These are phyloP conservation scores for Cyphellophora europaea DNA, from an alignment of 2,329 filamentous ascomycete species.

Conservation along the genomic window DNA sequence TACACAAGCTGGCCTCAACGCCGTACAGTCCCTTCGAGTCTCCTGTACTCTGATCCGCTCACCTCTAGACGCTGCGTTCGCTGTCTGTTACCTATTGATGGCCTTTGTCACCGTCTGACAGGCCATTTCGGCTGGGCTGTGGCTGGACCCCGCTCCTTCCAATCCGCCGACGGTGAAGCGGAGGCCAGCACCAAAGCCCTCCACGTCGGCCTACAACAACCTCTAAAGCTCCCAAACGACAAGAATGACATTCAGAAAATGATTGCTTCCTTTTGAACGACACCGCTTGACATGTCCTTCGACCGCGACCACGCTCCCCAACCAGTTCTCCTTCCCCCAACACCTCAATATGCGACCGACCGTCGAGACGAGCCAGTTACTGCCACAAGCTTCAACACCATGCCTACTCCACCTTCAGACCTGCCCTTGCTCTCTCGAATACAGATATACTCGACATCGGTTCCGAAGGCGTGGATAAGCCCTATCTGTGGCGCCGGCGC, in stretches of 20 bases:
- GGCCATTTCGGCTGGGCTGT: too few relatives aligned
- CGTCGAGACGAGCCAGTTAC: conserved; percentile 11
- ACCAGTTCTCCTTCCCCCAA: conserved; percentile 12
- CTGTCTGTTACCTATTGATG: too few relatives aligned
- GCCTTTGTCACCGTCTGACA: too few relatives aligned
- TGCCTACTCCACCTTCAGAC: conserved; percentile 19
- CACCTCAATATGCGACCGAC: conserved; percentile 19
- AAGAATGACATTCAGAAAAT: background rate
- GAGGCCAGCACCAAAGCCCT: too few relatives aligned
- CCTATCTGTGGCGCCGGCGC: conserved; percentile 80
- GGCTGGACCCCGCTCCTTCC: too few relatives aligned
- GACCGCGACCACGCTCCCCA: conserved; percentile 14
- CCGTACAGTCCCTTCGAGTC: too few relatives aligned
- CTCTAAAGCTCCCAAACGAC: conserved; percentile 4
- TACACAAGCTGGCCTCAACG: too few relatives aligned
- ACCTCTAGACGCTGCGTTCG: too few relatives aligned
- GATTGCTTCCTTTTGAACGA: background rate
- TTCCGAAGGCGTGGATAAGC: conserved; percentile 57
- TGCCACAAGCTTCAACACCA: conserved; percentile 18
- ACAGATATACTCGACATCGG: conserved; percentile 33
- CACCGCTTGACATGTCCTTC: conserved; percentile 16
- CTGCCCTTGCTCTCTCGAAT: conserved; percentile 26
- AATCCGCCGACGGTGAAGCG: conserved; percentile 1
- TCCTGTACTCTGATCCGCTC: too few relatives aligned
- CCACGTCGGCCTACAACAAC: too few relatives aligned